Evolutionary conservation across 495 filamentous ascomycete genomes (phyloP), one percentile per base, ranked within the genome.

Genomic region (Lasiosphaeria hispida): DNA sequence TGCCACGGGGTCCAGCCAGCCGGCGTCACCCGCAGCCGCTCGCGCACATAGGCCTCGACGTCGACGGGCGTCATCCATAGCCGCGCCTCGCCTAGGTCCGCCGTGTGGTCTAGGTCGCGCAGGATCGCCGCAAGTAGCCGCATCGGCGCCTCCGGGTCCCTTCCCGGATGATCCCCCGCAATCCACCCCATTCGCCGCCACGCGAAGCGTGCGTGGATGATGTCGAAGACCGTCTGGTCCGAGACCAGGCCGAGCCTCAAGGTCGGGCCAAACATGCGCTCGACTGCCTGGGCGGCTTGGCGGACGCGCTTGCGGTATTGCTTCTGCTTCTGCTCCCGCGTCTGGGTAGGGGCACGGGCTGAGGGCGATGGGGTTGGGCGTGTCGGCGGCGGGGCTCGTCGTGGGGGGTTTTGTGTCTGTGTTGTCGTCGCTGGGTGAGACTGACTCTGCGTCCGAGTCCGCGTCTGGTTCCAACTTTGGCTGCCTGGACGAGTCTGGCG

Each of bases 191-290:
- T 54, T n/a, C 10, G 35, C 13, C 52, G 52, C 52, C 53, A 61
- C 10, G 23, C 23, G 44, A 56, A 55, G 30, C 58, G 52, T 14
- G 58, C 58, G 52, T 61, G 45, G 58, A 61, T 51, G 45, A 61
- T 38, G 40, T 61, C 58, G 58, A 56, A 19, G 9, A 61, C 15
- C 1, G 33, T 51, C 11, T 50, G 52, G 5, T 48, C 42, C 0
- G 52, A 38, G 33, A 23, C 13, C 7, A 18, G 18, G 44, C 41
- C 35, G 23, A 56, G 34, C 6, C 23, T 30, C 23, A 30, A 30
- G 23, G 45, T 61, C 10, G 37, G 44, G n/a, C 50, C 50, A 36
- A 61, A 61, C 13, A 51, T 39, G 34, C 30, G 38, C 34, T 23
- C 19, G 35, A 60, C 18, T 41, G 41, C 18, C 14, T 11, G 17